Conservation (phyloP, 139 green algal genomes). For the Ettlia oleoabundans region DNA sequence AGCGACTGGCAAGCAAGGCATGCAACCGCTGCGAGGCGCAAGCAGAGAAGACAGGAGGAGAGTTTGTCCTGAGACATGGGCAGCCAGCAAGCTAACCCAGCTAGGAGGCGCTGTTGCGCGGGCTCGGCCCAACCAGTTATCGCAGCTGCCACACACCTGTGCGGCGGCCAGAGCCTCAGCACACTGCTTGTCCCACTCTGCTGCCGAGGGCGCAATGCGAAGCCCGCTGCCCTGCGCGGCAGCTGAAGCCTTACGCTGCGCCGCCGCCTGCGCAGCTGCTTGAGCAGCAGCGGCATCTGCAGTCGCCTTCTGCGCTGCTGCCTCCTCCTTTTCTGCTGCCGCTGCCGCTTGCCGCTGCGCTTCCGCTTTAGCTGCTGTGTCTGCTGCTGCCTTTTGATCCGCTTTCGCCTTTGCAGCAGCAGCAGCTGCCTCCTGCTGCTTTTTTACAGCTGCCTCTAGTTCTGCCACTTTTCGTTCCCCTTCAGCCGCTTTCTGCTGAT, state of each 20-base stretch:
- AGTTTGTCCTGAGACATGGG: too few relatives aligned
- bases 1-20: too few relatives aligned
- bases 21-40: too few relatives aligned
- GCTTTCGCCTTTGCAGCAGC: conserved; percentile 1
- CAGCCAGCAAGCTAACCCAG: too few relatives aligned
- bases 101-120: too few relatives aligned
- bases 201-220: conserved; percentile 30
- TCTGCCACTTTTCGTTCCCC: not conserved
- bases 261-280: not conserved
- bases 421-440: conserved; percentile 20
- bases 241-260: not conserved
- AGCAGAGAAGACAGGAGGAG: too few relatives aligned
- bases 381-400: not conserved
- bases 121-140: not conserved
- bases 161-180: conserved; percentile 28
- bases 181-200: conserved; percentile 30
- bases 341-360: not conserved
- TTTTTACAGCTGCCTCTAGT: conserved; percentile 5
- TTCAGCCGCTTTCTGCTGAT: conserved; percentile 7
- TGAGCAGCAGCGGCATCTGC: not conserved
- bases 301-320: not conserved
- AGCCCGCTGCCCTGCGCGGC: conserved; percentile 1
- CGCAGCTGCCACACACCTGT: not conserved
- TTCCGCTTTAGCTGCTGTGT: not conserved
- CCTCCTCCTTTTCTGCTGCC: conserved; percentile 2